phyloP scores from a whole-genome alignment of 306 rosid genomes.

The Mucuna pruriens region DNA sequence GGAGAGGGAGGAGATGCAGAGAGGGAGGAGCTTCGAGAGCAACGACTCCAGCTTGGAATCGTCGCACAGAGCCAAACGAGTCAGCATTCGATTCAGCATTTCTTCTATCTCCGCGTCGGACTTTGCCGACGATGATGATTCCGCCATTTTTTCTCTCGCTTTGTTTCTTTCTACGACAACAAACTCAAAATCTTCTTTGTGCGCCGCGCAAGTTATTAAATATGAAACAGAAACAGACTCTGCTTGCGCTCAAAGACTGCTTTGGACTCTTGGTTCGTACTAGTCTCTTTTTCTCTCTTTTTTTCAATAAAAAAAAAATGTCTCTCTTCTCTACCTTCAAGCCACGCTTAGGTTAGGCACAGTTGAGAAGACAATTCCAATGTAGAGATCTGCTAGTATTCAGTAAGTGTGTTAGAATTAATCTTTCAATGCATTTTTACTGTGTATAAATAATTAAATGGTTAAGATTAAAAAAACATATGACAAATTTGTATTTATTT shows the following conservation, averaged over 20 bases:
- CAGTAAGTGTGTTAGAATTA: no score
- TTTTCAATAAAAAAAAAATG: no score
- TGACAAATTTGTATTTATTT: no score
- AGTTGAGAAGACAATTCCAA: no score
- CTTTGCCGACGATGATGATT: slow-evolving; percentile 60
- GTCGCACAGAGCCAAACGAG: slow-evolving; percentile 91
- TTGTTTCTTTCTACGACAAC: not conserved
- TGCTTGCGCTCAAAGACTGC: not conserved
- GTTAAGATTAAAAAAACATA: no score
- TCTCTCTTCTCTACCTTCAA: no score
- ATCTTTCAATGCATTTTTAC: no score
- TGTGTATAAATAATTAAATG: no score
- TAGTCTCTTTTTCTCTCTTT: no score
- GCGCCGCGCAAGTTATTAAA: not conserved
- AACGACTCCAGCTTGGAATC: slow-evolving; percentile 84
- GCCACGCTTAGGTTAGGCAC: no score
- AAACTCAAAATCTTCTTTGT: not conserved
- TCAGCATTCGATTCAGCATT: slow-evolving; percentile 84
- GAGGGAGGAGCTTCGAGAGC: slow-evolving; percentile 85
- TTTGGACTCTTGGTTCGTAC: not conserved
- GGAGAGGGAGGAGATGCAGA: slow-evolving; percentile 81
- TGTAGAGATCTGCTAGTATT: no score
- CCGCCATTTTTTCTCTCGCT: slow-evolving; percentile 65
- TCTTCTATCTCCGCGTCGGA: slow-evolving; percentile 74
- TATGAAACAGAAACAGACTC: not conserved